Percentiles rank a stretch among this genome's conserved stretches.
These are phyloP conservation scores for Castanea mollissima DNA, from an alignment of 306 rosid genomes.

Conservation along the genomic window DNA sequence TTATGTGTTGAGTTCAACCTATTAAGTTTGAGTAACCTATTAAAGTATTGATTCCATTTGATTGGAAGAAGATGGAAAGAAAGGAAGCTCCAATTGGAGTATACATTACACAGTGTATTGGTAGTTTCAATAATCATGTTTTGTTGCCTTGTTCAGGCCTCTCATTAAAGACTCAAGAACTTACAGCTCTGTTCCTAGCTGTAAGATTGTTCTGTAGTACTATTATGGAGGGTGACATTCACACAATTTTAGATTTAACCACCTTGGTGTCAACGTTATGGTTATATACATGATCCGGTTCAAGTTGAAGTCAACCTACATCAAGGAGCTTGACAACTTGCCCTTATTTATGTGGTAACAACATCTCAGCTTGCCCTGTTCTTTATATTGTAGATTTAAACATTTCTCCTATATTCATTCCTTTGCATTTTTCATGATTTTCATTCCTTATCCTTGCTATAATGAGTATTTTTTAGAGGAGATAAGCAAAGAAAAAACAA, in stretches of 20 bases:
- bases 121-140: slow-evolving; percentile 1
- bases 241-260: slow-evolving; percentile 45
- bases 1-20: no score
- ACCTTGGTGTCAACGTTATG: slow-evolving; percentile 46
- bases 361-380: not conserved
- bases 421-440: no score
- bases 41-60: no score
- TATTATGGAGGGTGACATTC: slow-evolving; percentile 37
- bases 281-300: slow-evolving; percentile 63
- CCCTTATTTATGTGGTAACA: slow-evolving; percentile 52
- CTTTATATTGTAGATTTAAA: not conserved
- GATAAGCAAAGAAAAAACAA: no score
- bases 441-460: not conserved
- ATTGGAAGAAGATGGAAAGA: no score
- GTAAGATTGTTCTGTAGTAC: slow-evolving; percentile 46
- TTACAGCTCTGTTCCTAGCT: slow-evolving; percentile 60
- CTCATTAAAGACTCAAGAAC: slow-evolving; percentile 71
- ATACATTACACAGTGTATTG: no score
- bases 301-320: slow-evolving; percentile 62
- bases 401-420: not conserved
- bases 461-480: no score
- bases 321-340: slow-evolving; percentile 64
- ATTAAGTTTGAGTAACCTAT: no score
- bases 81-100: no score
- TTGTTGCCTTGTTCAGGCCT: slow-evolving; percentile 45